A percentile compares a stretch with the other conserved stretches of the same genome.
phyloP scores from a whole-genome alignment of 139 green algal species.

The Chlorella sp. region DNA sequence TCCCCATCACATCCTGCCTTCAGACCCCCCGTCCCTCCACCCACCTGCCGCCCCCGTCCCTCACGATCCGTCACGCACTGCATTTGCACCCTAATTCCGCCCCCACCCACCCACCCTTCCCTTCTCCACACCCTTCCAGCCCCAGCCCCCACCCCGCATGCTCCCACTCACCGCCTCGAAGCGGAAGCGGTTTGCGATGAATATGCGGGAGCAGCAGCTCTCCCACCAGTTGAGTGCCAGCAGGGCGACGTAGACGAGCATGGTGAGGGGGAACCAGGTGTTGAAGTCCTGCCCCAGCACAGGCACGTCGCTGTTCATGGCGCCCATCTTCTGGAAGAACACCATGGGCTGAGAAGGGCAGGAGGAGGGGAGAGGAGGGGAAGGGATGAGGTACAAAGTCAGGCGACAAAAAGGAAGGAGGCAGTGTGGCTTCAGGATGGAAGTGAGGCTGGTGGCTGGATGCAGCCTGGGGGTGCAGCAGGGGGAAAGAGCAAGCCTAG shows the following conservation, averaged over 20 bases:
- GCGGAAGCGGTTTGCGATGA: conserved; percentile 34
- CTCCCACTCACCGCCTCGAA: conserved; percentile 15
- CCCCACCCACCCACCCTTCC: too few species aligned
- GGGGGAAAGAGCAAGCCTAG: too few species aligned
- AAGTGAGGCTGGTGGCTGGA: not conserved
- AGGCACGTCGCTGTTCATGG: conserved; percentile 77
- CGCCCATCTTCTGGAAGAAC: conserved; percentile 81
- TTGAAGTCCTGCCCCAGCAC: conserved; percentile 78
- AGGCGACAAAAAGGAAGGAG: not conserved
- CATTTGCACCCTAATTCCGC: too few species aligned
- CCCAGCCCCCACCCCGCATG: too few species aligned
- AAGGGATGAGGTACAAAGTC: not conserved
- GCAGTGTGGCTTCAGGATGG: not conserved
- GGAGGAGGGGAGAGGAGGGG: not conserved
- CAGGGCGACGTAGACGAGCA: conserved; percentile 58
- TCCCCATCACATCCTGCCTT: too few species aligned
- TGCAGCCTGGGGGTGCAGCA: not conserved
- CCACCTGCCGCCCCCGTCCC: too few species aligned
- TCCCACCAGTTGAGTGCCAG: conserved; percentile 61
- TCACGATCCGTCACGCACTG: too few species aligned
- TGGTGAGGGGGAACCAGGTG: conserved; percentile 82
- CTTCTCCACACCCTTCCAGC: not conserved
- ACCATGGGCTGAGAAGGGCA: conserved; percentile 49
- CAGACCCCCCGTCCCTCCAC: too few species aligned
- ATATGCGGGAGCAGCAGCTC: conserved; percentile 36